Base-by-base conservation (phyloP, 306 rosid genomes). In the Cicer pinnatifidum region DNA sequence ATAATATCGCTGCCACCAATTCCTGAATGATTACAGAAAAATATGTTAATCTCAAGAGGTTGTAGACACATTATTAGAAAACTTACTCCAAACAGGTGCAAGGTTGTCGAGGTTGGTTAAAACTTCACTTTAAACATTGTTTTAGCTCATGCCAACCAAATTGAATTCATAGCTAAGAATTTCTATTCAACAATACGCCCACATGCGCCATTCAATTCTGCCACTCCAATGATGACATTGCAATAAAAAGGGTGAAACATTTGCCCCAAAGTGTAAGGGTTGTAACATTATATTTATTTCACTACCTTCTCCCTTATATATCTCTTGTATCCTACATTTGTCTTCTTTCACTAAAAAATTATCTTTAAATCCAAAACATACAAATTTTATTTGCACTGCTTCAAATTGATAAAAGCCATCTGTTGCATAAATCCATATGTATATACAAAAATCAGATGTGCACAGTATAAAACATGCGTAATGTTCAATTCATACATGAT, bases 1-100 rank as follows among this genome's bases (percentile, higher is more conserved):
- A 70, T 76, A 75, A 45, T 73, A 64, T 61, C 67, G 80, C 83
- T 78, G 82, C 98, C 92, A 80, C 92, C 88, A 82, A 69, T 77
- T 85, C 89, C 98, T 91, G 91, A 67, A 72, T 71, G 82, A 79
- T 54, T 66, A 61, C 33, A 48, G 80, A 41, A 66, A 53, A 59
- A 61, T 6, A n/a, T 13, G 76, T 67, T 65, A 50, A 63, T 54
- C 12, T 20, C 57, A 71, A 52, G 75, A 50, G 50, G 63, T 43
- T 78, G 58, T 40, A 13, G 57, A 45, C 60, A 64, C 39, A 23
- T 37, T 10, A 73, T 66, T 46, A 45, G 33, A 76, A 54, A 57
- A 45, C 53, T 9, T 11, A 43, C 48, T 57, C 35, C 6, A 17
- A 52, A 75, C 35, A 7, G 7, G 11, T 71, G 60, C 57, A 54